Conservation (phyloP, 2,329 filamentous ascomycete genomes). For the Colletotrichum australisinense region DNA sequence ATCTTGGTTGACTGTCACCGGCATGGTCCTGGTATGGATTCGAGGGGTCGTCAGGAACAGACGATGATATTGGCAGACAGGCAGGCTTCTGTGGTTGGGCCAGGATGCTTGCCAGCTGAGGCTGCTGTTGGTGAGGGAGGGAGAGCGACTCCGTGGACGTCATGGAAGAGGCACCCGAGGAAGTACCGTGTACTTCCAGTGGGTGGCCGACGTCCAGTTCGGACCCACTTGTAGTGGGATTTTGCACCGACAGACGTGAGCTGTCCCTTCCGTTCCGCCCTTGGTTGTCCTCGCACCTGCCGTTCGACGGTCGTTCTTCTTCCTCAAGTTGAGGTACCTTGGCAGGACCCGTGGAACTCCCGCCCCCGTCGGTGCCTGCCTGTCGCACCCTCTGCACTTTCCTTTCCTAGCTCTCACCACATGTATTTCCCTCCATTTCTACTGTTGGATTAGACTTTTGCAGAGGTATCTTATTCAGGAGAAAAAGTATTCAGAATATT, state of each 20-base stretch:
- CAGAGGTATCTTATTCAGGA: background rate
- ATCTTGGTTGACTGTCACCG: background rate
- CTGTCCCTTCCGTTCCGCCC: constrained; percentile 36
- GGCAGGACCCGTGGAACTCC: constrained; percentile 21
- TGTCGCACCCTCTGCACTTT: background rate
- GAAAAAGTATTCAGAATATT: background rate
- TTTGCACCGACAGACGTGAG: constrained; percentile 38
- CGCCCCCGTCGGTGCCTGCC: constrained; percentile 4
- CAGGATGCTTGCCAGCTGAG: background rate
- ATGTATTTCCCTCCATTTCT: too few species aligned
- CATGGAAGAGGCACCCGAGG: constrained; percentile 12
- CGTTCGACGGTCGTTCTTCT: constrained; percentile 22
- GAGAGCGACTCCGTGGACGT: constrained; percentile 17
- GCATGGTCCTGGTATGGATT: background rate
- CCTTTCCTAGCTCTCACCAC: background rate
- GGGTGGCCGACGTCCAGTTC: constrained; percentile 31
- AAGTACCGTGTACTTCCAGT: constrained; percentile 15
- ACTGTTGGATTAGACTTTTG: background rate
- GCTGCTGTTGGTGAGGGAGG: background rate
- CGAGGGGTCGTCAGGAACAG: constrained; percentile 4
- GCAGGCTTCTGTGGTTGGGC: background rate
- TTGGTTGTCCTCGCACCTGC: constrained; percentile 31
- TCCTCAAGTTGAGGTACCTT: constrained; percentile 3
- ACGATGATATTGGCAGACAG: background rate
- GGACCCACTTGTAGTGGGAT: constrained; percentile 39